Evolutionary conservation across 1,284 basidiomycete genomes (phyloP), one percentile per base, ranked within the genome.

Genomic region (Leccinum subrobustum): DNA sequence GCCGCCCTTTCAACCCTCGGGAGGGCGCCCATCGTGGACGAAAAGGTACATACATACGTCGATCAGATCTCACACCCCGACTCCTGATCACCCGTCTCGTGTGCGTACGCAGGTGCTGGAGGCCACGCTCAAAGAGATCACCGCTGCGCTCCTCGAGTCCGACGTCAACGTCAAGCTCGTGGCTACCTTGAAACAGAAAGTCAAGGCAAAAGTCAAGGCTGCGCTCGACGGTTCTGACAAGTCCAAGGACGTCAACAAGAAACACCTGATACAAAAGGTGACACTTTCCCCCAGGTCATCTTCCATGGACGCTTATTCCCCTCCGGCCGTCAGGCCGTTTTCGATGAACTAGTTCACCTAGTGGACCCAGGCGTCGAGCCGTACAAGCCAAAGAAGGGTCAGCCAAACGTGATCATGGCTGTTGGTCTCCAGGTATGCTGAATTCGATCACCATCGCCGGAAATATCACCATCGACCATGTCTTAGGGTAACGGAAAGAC

Each of bases 101-200:
- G 64, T 54, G 88, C 91, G 91, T 63, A 59, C 25, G 33, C 68
- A 92, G 95, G 93, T 95, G 53, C 88, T 99, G 70, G 96, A 98
- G 79, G 87, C 87, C 6, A 88, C 95, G 12, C 86, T 99, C 66
- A 99, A 98, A 78, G 93, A 96, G 76, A 93, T 99, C 65, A 95
- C 93, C 64, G 84, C 93, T 27, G 97, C 96, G 2, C 81, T 99
- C 53, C 85, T 99, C 57, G 95, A 98, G 77, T 91, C 95, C 29
- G 97, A 99, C 77, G 96, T 99, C 63, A 99, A 99, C 73, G 96
- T 99, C 69, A 96, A 96, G 74, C 87, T 99, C 23, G 97, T 98
- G 27, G 85, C 93, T 8, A 86, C 88, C 59, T 77, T 98, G 60
- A 85, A 96, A 65, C 87, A 91, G 65, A 94, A 95, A 73, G 95